phyloP scores from a whole-genome alignment of 148 eudicot species.

The Spergularia marina region DNA sequence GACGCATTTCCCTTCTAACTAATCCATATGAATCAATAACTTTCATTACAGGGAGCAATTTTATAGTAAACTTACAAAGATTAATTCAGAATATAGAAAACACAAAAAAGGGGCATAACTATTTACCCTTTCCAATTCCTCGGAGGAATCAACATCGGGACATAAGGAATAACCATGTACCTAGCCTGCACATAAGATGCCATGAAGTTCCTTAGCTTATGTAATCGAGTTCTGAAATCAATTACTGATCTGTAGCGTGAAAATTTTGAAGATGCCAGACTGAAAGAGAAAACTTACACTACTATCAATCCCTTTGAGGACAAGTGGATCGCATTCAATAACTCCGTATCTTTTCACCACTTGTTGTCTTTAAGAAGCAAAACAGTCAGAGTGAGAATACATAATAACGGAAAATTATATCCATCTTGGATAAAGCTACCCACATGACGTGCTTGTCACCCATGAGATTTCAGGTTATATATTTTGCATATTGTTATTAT shows the following conservation, averaged over 20 bases:
- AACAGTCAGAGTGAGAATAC: constrained; percentile 22
- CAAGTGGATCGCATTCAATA: constrained; percentile 78
- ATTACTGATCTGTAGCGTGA: background rate
- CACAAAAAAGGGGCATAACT: background rate
- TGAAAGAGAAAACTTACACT: constrained; percentile 51
- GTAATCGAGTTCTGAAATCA: background rate
- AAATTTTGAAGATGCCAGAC: background rate
- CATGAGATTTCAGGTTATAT: background rate
- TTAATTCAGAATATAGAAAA: background rate
- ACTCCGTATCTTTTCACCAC: constrained; percentile 63
- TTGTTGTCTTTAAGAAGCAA: constrained; percentile 48
- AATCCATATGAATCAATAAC: background rate
- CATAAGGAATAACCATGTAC: constrained; percentile 74
- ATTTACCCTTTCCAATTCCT: constrained; percentile 79
- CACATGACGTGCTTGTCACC: background rate
- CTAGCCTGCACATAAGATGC: constrained; percentile 50
- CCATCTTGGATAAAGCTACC: constrained; percentile 1
- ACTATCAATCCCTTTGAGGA: constrained; percentile 66
- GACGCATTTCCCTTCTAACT: background rate
- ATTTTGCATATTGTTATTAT: background rate
- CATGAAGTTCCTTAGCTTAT: constrained; percentile 17
- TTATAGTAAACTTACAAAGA: background rate
- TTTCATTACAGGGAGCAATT: background rate
- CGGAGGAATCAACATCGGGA: constrained; percentile 94
- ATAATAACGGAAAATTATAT: background rate